Evolutionary conservation across 169 alveolate genomes (phyloP).

Genomic region (Plasmodium inui): DNA sequence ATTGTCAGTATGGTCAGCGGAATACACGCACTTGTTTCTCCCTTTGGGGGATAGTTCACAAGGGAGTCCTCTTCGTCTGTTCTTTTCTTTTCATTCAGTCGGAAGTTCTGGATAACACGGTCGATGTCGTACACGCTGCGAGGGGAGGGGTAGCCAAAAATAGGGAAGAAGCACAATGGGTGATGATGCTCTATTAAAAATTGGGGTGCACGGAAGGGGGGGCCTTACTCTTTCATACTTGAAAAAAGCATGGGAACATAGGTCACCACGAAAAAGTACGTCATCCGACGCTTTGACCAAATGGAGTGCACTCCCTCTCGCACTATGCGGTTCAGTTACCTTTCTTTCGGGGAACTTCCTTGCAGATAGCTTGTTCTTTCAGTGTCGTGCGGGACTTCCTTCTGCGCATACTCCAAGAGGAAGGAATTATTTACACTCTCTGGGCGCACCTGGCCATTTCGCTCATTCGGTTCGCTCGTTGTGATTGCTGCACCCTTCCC

Average conservation of each 20-base stretch:
- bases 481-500: neutral
- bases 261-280: neutral
- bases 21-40: neutral
- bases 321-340: neutral
- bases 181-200: neutral
- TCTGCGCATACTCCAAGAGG: conserved; percentile 5
- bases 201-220: neutral
- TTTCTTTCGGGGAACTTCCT: neutral
- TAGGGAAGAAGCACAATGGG: neutral
- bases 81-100: conserved; percentile 14
- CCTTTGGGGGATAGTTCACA: neutral
- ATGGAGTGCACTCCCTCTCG: neutral
- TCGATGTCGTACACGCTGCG: conserved; percentile 30
- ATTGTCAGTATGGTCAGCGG: conserved; percentile 2
- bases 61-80: neutral
- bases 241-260: neutral
- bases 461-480: neutral
- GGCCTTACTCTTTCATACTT: neutral
- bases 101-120: conserved; percentile 23
- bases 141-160: neutral
- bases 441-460: neutral
- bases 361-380: neutral
- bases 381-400: neutral
- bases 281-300: neutral
- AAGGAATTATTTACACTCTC: conserved; percentile 31